Evolutionary conservation across 2,329 filamentous ascomycete species (phyloP), one percentile per base, ranked within the genome.

Genomic region (Pseudogymnoascus sp.): DNA sequence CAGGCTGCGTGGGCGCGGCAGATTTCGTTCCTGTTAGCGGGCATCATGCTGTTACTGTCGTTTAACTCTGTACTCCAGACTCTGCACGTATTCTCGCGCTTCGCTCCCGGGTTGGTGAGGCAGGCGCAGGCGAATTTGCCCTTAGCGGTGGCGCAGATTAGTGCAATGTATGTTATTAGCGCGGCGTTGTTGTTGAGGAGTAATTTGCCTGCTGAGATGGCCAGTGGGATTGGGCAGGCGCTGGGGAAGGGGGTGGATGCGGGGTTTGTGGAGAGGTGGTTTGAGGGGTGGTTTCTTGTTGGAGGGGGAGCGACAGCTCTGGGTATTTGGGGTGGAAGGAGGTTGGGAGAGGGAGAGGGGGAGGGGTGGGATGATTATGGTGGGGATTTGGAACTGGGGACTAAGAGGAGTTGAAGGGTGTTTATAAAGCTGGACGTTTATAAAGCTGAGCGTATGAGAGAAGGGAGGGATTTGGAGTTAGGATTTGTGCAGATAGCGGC

Each of bases 11-110:
- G 90, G 90, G 87, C 89, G 21, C 87, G 90, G 31, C 89, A 91
- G 70, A 92, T 95, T 66, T 91, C 88, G 63, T 95, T 96, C 74
- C 77, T 91, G 21, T 80, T 96, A 4, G 90, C 87, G 6, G 91
- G 90, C 15, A 84, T 92, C 59, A 94, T 96, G 72, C 85, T 96
- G 25, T 80, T 90, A 13, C 87, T 89, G 2, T 90, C 88, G 61
- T 91, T 92, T 74, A 90, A 88, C 73, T 89, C 87, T 62, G 90
- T 90, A 15, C 78, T 92, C n/a, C 90, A 94, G 72, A 96, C 91
- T 0, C 89, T 93, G 68, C 86, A 88, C 67, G 81, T 96, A 61
- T 90, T 96, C 70, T 84, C 88, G 3, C 87, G 87, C 66, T 88
- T 90, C 77, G 81, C 86, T 7, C 90, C 90, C n/a, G 79, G 80